These are phyloP conservation scores for Aspergillus novoparasiticus DNA, from an alignment of 2,329 filamentous ascomycete species.

Conservation along the genomic window DNA sequence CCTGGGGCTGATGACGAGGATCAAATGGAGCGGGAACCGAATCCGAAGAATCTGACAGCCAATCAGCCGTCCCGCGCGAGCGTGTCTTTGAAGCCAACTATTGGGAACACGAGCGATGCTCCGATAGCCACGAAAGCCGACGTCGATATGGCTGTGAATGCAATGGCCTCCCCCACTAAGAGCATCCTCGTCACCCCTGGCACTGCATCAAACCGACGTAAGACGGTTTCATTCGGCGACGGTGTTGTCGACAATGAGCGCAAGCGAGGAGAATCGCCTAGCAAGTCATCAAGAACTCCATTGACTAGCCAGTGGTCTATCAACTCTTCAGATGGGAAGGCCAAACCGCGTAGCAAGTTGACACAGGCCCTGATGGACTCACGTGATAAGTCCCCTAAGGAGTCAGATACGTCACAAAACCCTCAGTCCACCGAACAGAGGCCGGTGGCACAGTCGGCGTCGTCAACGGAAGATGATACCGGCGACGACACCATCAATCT, in stretches of 20 bases:
- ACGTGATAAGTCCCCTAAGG: conserved; percentile 38
- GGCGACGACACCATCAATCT: conserved; percentile 57
- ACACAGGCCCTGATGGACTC: conserved; percentile 45
- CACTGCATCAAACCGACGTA: conserved; percentile 57
- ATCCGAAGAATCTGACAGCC: conserved; percentile 18
- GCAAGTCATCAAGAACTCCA: conserved; percentile 51
- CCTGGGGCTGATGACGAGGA: conserved; percentile 55
- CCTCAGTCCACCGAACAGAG: conserved; percentile 18
- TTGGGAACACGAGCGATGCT: conserved; percentile 23
- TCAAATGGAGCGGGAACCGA: conserved; percentile 21
- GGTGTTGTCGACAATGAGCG: conserved; percentile 59
- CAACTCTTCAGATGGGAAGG: conserved; percentile 33
- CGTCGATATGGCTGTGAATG: conserved; percentile 28
- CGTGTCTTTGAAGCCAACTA: conserved; percentile 22
- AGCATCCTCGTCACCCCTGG: conserved; percentile 68
- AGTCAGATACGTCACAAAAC: conserved; percentile 20
- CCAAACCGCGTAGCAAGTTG: conserved; percentile 42
- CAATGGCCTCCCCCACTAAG: conserved; percentile 56
- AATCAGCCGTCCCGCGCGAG: conserved; percentile 25
- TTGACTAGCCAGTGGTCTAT: conserved; percentile 48
- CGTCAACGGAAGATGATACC: conserved; percentile 29
- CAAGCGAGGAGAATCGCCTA: conserved; percentile 48
- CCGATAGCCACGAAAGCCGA: conserved; percentile 27
- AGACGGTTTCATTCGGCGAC: conserved; percentile 63
- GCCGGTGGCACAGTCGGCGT: conserved; percentile 15